These are phyloP conservation scores for Xylaria sp. DNA, from an alignment of 2,329 filamentous ascomycete species.

Conservation along the genomic window DNA sequence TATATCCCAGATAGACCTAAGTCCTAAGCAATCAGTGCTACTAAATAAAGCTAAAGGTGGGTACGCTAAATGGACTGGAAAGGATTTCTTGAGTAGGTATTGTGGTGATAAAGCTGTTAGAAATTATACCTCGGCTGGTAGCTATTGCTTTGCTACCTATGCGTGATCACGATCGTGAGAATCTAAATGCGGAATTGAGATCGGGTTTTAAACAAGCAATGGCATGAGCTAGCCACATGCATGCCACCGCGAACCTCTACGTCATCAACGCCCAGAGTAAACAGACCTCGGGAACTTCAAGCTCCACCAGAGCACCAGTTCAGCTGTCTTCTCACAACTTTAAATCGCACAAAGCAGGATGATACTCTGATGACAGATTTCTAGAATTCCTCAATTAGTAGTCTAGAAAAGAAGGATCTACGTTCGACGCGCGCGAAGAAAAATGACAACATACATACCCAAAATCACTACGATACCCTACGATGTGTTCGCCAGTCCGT, in stretches of 20 bases:
- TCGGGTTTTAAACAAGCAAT: constrained; percentile 4
- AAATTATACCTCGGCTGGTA: not conserved
- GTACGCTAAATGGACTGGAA: not conserved
- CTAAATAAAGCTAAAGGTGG: not conserved
- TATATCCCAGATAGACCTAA: too few relatives aligned
- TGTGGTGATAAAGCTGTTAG: not conserved
- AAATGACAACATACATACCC: constrained; percentile 84
- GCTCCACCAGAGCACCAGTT: constrained; percentile 6
- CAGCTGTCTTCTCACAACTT: constrained; percentile 1
- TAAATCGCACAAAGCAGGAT: not conserved
- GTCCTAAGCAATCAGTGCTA: not conserved
- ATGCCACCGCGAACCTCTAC: constrained; percentile 14
- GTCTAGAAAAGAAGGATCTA: not conserved
- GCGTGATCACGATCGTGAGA: constrained; percentile 7
- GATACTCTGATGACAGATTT: too few relatives aligned
- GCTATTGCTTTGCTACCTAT: not conserved
- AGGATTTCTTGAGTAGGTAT: not conserved
- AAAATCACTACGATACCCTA: constrained; percentile 76
- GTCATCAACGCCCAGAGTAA: constrained; percentile 29
- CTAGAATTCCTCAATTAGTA: not conserved
- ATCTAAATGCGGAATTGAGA: not conserved
- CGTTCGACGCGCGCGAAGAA: constrained; percentile 36
- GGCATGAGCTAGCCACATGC: constrained; percentile 4
- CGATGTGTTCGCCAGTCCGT: constrained; percentile 75
- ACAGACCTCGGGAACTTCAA: too few relatives aligned